Conservation (phyloP, 805 yeast genomes). For the Ogataea sp. region DNA sequence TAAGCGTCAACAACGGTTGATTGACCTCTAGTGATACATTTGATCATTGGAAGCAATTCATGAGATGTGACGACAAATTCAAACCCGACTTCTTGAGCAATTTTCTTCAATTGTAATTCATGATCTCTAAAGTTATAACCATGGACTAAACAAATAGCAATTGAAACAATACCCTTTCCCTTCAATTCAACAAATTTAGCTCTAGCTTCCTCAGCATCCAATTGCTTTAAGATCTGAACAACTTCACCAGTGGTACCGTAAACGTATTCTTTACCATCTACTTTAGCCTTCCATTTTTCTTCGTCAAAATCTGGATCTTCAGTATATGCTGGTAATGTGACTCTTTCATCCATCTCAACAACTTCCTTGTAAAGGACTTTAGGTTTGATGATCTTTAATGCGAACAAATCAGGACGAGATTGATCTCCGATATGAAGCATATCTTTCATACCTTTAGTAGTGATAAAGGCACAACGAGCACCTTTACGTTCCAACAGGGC, state of each 20-base stretch:
- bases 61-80: constrained; percentile 25
- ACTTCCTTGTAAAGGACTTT: constrained; percentile 32
- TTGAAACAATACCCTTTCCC: constrained; percentile 16
- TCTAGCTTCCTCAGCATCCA: constrained; percentile 20
- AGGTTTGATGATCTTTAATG: constrained; percentile 33
- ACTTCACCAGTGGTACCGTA: constrained; percentile 29
- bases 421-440: constrained; percentile 37
- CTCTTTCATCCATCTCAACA: constrained; percentile 36
- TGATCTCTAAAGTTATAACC: constrained; percentile 29
- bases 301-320: constrained; percentile 24
- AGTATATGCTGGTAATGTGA: constrained; percentile 29
- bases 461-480: constrained; percentile 30
- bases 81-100: constrained; percentile 40
- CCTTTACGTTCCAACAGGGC: constrained; percentile 40
- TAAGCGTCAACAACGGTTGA: constrained; percentile 32
- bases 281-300: constrained; percentile 1
- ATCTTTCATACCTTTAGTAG: constrained; percentile 38
- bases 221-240: constrained; percentile 23
- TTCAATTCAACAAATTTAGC: constrained; percentile 5
- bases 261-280: constrained; percentile 16
- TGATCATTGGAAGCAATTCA: constrained; percentile 26
- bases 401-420: constrained; percentile 37
- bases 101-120: constrained; percentile 21
- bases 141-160: constrained; percentile 29
- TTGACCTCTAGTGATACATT: constrained; percentile 28